phyloP scores from a whole-genome alignment of 305 asterid species.

The Solanum hybrid region DNA sequence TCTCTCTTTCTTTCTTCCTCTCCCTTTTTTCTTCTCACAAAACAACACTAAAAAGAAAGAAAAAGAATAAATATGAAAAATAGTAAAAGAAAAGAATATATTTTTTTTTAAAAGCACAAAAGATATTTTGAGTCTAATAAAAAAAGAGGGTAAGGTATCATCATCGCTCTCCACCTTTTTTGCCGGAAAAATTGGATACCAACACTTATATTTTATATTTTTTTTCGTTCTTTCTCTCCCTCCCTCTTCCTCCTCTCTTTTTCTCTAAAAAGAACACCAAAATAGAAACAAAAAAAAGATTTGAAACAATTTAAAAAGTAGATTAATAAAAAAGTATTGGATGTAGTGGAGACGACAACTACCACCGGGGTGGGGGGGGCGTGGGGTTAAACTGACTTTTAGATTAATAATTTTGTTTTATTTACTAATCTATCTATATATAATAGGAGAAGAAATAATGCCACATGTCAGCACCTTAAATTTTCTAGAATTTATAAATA shows the following conservation, averaged over 20 bases:
- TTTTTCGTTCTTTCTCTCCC: neutral
- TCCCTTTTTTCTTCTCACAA: neutral
- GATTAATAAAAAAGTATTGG: neutral
- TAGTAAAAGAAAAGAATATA: too few relatives aligned
- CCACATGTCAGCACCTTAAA: too few relatives aligned
- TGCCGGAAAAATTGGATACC: neutral
- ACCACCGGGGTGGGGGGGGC: neutral
- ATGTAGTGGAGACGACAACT: neutral
- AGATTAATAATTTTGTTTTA: too few relatives aligned
- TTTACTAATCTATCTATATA: too few relatives aligned
- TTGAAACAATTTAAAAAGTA: neutral
- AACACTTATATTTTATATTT: neutral
- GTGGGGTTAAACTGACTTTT: neutral
- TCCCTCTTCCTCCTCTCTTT: neutral
- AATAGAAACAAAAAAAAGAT: too few relatives aligned
- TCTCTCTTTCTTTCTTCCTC: neutral
- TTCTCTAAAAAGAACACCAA: neutral
- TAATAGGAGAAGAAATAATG: too few relatives aligned
- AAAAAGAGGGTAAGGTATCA: too few relatives aligned
- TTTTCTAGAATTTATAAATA: too few relatives aligned
- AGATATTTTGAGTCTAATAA: neutral
- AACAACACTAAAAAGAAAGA: neutral
- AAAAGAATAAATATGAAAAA: neutral
- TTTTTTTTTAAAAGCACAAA: neutral
- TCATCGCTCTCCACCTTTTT: neutral